Conservation (phyloP, 352 stramenopile species). For the Phytophthora pisi region DNA sequence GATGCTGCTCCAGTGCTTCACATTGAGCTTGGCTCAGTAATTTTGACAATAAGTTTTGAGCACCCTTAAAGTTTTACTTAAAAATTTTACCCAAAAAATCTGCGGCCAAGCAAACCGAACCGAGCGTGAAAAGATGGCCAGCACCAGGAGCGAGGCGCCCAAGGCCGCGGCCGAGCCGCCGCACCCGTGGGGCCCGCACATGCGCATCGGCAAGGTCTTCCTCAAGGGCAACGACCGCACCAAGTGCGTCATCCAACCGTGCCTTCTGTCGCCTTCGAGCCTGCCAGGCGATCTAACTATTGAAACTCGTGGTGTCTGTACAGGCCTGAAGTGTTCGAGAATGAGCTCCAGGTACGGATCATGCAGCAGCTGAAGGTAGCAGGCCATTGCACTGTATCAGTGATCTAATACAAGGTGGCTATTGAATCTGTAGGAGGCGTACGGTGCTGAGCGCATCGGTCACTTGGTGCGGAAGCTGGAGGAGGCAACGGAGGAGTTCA, state of each 20-base stretch:
- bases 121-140: slow-evolving; percentile 28
- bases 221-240: slow-evolving; percentile 89
- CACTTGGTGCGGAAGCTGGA: slow-evolving; percentile 65
- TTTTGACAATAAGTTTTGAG: too few species aligned
- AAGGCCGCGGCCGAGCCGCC: slow-evolving; percentile 36
- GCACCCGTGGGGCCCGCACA: slow-evolving; percentile 77
- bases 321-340: slow-evolving; percentile 86
- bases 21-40: too few species aligned
- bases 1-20: too few species aligned
- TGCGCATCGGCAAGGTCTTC: slow-evolving; percentile 87
- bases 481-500: slow-evolving; percentile 68
- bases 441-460: slow-evolving; percentile 70
- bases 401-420: slow-evolving; percentile 7
- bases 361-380: neutral
- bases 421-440: slow-evolving; percentile 48
- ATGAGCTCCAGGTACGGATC: slow-evolving; percentile 71
- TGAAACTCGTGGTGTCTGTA: slow-evolving; percentile 9
- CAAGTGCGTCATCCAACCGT: slow-evolving; percentile 50
- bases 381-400: neutral
- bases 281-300: slow-evolving; percentile 9
- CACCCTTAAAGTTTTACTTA: too few species aligned
- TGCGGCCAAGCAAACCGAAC: slow-evolving; percentile 5
- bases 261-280: neutral
- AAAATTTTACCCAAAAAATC: too few species aligned
- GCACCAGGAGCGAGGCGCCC: slow-evolving; percentile 33